These are phyloP conservation scores for Boletales sp. DNA, from an alignment of 768 basidiomycete genomes.

Conservation along the genomic window DNA sequence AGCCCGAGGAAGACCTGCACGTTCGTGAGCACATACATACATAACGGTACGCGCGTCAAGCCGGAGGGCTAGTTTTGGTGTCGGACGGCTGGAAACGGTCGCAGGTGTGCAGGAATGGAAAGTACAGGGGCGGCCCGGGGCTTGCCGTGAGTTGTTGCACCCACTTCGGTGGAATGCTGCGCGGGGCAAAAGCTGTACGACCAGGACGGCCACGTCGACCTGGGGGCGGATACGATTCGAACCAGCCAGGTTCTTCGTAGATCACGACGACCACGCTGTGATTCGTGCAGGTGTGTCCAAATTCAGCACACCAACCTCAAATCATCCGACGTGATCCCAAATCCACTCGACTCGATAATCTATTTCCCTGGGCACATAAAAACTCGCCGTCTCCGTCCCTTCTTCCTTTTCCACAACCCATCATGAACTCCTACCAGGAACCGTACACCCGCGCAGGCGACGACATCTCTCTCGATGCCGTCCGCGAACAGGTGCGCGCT, in stretches of 20 bases:
- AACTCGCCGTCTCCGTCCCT: slow-evolving; percentile 1
- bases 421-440: slow-evolving; percentile 73
- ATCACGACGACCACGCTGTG: background rate
- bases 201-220: no score
- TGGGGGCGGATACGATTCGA: no score
- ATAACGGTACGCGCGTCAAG: background rate
- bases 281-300: slow-evolving; percentile 14
- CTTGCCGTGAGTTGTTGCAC: slow-evolving; percentile 9
- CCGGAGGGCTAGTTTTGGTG: slow-evolving; percentile 8
- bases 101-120: slow-evolving; percentile 15
- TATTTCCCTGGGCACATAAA: slow-evolving; percentile 18
- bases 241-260: no score
- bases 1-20: slow-evolving; percentile 11
- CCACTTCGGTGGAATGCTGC: no score
- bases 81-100: slow-evolving; percentile 2
- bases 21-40: slow-evolving; percentile 5
- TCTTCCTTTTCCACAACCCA: slow-evolving; percentile 4
- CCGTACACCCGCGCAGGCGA: slow-evolving; percentile 63
- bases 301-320: slow-evolving; percentile 24
- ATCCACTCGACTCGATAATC: slow-evolving; percentile 27
- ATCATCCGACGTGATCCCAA: slow-evolving; percentile 18
- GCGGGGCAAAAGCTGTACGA: no score
- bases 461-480: slow-evolving; percentile 65
- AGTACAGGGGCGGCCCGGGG: slow-evolving; percentile 12
- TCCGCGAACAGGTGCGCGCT: slow-evolving; percentile 65